Percentiles rank a stretch among this genome's conserved stretches.
These are phyloP conservation scores for Lojkania enalia DNA, from an alignment of 2,329 filamentous ascomycete species.

Conservation along the genomic window DNA sequence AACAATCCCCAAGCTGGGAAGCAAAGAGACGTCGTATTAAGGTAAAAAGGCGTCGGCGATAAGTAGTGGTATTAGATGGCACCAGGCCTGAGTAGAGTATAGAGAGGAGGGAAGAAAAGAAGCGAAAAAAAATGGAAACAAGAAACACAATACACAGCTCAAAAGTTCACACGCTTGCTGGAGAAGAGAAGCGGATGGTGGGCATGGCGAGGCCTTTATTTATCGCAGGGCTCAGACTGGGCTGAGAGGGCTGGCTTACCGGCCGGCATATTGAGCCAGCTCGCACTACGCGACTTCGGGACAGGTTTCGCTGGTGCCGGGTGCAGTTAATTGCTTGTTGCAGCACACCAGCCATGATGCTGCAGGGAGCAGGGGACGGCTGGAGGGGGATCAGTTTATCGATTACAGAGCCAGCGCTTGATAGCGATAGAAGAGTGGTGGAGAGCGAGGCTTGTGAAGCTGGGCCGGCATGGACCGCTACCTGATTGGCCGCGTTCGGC, in stretches of 20 bases:
- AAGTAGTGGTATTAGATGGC: constrained; percentile 41
- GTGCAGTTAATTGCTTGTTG: constrained; percentile 40
- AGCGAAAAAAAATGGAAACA: constrained; percentile 47
- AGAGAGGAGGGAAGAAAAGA: constrained; percentile 42
- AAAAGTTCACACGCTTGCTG: constrained; percentile 56
- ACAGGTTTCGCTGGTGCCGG: constrained; percentile 28
- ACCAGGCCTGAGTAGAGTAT: constrained; percentile 47
- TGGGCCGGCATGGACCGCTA: constrained; percentile 17
- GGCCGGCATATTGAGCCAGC: constrained; percentile 27
- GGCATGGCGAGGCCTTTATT: constrained; percentile 37
- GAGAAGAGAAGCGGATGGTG: constrained; percentile 46
- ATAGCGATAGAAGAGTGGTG: constrained; percentile 38
- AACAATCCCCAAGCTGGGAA: constrained; percentile 18
- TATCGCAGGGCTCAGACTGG: constrained; percentile 30
- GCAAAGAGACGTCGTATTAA: constrained; percentile 24
- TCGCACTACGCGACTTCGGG: constrained; percentile 27
- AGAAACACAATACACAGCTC: constrained; percentile 55
- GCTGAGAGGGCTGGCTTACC: constrained; percentile 26
- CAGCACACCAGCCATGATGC: constrained; percentile 26
- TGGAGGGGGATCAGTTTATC: constrained; percentile 40
- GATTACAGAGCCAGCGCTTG: constrained; percentile 42
- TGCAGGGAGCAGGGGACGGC: constrained; percentile 34
- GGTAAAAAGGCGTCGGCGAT: constrained; percentile 21
- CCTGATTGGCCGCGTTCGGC: constrained; percentile 27
- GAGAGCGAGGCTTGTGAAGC: constrained; percentile 31